These are phyloP conservation scores for Dioscorea dumetorum DNA, from an alignment of 106 monocot genomes.

Conservation along the genomic window DNA sequence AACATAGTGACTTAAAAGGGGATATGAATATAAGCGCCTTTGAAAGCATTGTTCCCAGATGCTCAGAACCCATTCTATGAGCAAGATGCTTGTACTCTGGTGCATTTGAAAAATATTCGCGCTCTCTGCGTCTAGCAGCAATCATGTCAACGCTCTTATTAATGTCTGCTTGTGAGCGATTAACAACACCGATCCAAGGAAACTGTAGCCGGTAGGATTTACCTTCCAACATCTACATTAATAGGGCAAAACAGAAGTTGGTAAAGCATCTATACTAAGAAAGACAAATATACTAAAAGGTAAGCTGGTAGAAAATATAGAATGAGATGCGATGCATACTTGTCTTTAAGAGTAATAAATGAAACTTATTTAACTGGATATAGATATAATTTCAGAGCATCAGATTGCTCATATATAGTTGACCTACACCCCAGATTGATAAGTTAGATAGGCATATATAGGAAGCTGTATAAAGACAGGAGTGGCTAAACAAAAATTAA, in stretches of 20 bases:
- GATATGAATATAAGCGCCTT: constrained; percentile 29
- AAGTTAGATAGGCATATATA: no score
- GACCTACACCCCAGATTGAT: no score
- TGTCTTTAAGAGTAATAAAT: no score
- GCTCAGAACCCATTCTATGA: constrained; percentile 79
- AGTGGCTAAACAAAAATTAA: no score
- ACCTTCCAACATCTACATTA: constrained; percentile 71
- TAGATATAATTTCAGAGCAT: no score
- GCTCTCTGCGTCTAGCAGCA: constrained; percentile 77
- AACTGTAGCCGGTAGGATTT: constrained; percentile 63
- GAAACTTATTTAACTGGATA: no score
- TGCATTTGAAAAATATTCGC: constrained; percentile 65
- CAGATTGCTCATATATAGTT: no score
- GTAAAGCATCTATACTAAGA: no score
- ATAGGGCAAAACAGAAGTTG: background rate
- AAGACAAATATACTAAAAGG: no score
- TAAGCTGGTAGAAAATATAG: no score
- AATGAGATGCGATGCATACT: no score
- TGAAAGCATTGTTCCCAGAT: constrained; percentile 75
- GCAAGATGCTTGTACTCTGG: constrained; percentile 88
- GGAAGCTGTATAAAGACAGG: no score
- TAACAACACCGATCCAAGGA: constrained; percentile 88
- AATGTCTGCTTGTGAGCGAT: constrained; percentile 76
- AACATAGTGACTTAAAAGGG: background rate
- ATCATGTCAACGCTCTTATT: constrained; percentile 93